Evolutionary conservation across 2,329 filamentous ascomycete genomes (phyloP).

Genomic region (Hypoxylon sp.): DNA sequence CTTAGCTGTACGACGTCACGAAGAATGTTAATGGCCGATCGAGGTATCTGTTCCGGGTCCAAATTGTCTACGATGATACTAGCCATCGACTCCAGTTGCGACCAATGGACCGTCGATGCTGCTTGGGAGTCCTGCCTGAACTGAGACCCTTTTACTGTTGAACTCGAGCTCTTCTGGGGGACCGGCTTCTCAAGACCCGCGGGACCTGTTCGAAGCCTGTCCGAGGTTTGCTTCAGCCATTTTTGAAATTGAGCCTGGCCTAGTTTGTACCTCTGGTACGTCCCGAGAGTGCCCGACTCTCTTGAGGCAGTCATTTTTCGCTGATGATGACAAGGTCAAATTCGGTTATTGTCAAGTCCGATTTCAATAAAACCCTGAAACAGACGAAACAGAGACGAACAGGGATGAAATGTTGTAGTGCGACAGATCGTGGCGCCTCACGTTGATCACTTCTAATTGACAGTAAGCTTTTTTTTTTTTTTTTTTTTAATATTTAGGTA

Average conservation of each 20-base stretch:
- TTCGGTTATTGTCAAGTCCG: background rate
- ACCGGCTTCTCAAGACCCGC: background rate
- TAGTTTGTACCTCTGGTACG: slow-evolving; percentile 39
- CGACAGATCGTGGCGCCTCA: background rate
- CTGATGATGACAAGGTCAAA: background rate
- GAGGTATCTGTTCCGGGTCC: slow-evolving; percentile 48
- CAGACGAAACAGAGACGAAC: background rate
- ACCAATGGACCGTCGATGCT: slow-evolving; percentile 29
- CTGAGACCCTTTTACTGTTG: background rate
- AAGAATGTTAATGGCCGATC: slow-evolving; percentile 48
- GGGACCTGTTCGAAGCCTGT: slow-evolving; percentile 16
- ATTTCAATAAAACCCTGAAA: background rate
- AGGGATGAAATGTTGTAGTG: background rate
- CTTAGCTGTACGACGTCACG: slow-evolving; percentile 51
- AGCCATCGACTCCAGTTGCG: slow-evolving; percentile 40
- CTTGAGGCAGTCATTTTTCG: slow-evolving; percentile 13
- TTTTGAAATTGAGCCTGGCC: slow-evolving; percentile 36
- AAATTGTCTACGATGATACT: slow-evolving; percentile 44
- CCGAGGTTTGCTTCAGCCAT: slow-evolving; percentile 41
- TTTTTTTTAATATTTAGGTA: background rate
- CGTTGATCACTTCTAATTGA: background rate
- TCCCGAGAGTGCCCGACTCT: slow-evolving; percentile 34
- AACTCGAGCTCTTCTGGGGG: background rate
- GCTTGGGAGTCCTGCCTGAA: background rate
- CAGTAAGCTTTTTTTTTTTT: background rate